Evolutionary conservation across 192 early-diverging fungal genomes (phyloP).

Genomic region (Coemansia sp.): DNA sequence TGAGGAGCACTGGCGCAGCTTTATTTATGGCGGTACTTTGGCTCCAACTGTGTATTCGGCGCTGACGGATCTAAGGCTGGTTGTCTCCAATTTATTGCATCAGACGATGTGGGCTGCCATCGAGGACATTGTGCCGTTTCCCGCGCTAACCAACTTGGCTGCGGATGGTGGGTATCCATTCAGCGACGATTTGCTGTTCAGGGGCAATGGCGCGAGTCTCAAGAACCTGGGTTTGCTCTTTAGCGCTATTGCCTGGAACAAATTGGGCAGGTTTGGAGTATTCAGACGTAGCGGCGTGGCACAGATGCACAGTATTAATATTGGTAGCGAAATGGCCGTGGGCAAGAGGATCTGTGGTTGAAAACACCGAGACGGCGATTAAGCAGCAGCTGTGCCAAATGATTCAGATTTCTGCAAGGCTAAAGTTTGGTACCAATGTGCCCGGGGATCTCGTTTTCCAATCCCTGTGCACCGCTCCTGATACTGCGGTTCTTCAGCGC

Average conservation of each 20-base stretch:
- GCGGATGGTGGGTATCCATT: neutral
- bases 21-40: neutral
- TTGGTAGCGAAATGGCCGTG: neutral
- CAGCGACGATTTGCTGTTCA: neutral
- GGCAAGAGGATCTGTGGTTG: neutral
- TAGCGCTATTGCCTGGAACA: neutral
- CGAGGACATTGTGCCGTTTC: neutral
- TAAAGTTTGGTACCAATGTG: neutral
- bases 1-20: neutral
- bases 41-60: neutral
- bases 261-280: neutral
- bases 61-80: neutral
- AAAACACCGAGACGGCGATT: neutral
- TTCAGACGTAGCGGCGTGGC: neutral
- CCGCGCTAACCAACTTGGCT: neutral
- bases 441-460: neutral
- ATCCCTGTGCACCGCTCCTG: neutral
- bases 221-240: neutral
- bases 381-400: neutral
- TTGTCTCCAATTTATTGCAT: neutral
- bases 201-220: neutral
- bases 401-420: neutral
- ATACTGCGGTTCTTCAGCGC: neutral
- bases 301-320: neutral
- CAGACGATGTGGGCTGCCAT: neutral